These are phyloP conservation scores for Saturnispora kantuleensis DNA, from an alignment of 805 yeast genomes.

Conservation along the genomic window DNA sequence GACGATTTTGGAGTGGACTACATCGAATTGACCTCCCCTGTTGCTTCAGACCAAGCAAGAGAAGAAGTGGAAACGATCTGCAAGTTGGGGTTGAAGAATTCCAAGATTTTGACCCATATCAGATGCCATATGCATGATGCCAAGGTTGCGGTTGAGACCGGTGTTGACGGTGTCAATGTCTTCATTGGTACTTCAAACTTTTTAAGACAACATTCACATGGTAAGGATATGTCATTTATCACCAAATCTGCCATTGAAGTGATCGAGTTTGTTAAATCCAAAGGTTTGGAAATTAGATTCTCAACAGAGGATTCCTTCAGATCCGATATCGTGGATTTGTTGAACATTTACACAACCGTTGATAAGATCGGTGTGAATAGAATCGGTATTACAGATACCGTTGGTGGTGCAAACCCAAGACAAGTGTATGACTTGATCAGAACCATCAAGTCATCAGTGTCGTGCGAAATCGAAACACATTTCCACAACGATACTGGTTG, in stretches of 20 bases:
- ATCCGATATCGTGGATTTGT: constrained; percentile 49
- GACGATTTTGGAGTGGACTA: constrained; percentile 55
- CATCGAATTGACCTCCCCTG: constrained; percentile 51
- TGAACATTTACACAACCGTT: constrained; percentile 50
- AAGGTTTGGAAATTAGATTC: constrained; percentile 50
- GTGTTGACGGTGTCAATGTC: constrained; percentile 54
- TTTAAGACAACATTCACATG: constrained; percentile 46
- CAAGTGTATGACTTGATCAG: constrained; percentile 52
- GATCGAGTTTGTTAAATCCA: constrained; percentile 49
- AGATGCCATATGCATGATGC: constrained; percentile 58
- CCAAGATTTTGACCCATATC: constrained; percentile 49
- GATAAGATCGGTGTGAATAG: constrained; percentile 53
- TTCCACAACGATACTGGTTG: constrained; percentile 59
- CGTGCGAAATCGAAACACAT: constrained; percentile 52
- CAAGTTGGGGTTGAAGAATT: constrained; percentile 43
- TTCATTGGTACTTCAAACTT: constrained; percentile 53
- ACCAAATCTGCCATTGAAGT: constrained; percentile 49
- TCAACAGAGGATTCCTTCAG: constrained; percentile 52
- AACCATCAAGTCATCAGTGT: constrained; percentile 46
- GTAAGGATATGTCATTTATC: constrained; percentile 52
- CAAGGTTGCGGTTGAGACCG: constrained; percentile 49
- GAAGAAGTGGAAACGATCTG: constrained; percentile 50
- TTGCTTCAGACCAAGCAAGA: constrained; percentile 49
- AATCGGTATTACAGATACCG: constrained; percentile 57
- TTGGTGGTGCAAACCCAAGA: constrained; percentile 56